These are phyloP conservation scores for Debaryomyces singareniensis DNA, from an alignment of 1,139 yeast species.

Conservation along the genomic window DNA sequence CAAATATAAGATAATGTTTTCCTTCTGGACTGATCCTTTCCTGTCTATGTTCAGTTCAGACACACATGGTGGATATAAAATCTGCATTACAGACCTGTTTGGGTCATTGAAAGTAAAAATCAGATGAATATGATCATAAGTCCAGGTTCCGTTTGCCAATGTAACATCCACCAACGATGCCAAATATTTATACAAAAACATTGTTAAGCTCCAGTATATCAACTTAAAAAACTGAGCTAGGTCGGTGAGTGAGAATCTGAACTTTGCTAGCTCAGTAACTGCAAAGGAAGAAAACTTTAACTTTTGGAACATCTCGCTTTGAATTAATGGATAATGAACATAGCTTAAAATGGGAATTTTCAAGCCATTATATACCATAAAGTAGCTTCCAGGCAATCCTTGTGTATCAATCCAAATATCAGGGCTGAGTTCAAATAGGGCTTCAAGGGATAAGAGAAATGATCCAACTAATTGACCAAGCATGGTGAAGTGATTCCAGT, in stretches of 20 bases:
- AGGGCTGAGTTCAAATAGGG: slow-evolving; percentile 63
- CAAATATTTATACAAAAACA: slow-evolving; percentile 55
- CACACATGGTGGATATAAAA: slow-evolving; percentile 85
- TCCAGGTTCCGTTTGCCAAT: slow-evolving; percentile 89
- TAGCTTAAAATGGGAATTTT: slow-evolving; percentile 77
- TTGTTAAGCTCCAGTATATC: slow-evolving; percentile 64
- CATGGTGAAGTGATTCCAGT: slow-evolving; percentile 78
- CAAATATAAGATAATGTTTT: slow-evolving; percentile 60
- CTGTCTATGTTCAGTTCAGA: slow-evolving; percentile 41
- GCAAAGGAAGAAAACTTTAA: slow-evolving; percentile 30
- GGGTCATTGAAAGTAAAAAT: slow-evolving; percentile 48
- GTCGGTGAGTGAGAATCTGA: slow-evolving; percentile 12
- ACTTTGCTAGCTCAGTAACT: slow-evolving; percentile 10
- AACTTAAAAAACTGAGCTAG: slow-evolving; percentile 37
- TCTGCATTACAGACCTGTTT: slow-evolving; percentile 23
- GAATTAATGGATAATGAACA: slow-evolving; percentile 90
- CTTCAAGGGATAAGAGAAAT: slow-evolving; percentile 60
- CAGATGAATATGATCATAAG: slow-evolving; percentile 59
- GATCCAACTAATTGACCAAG: slow-evolving; percentile 88
- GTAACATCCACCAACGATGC: slow-evolving; percentile 66
- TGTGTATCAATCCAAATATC: slow-evolving; percentile 94
- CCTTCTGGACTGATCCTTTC: slow-evolving; percentile 8
- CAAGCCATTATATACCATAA: slow-evolving; percentile 43
- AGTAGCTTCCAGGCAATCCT: slow-evolving; percentile 84
- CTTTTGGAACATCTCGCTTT: slow-evolving; percentile 74